Evolutionary conservation across 2,329 filamentous ascomycete species (phyloP).

Genomic region (Fusarium praegraminearum): DNA sequence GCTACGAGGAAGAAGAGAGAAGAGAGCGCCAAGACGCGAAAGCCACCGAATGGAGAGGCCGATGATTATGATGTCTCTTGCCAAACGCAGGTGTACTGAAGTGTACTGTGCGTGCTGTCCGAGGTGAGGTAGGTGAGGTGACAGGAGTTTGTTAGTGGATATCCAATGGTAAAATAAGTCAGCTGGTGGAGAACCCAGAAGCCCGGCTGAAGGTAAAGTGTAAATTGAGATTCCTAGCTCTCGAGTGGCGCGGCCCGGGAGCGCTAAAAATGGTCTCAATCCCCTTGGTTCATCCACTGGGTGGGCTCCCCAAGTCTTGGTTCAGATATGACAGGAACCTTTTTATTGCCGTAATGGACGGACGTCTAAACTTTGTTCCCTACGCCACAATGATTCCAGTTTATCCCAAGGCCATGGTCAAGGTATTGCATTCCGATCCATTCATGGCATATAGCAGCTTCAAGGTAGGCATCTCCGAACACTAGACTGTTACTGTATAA

Average conservation of each 20-base stretch:
- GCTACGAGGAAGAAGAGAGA: background rate
- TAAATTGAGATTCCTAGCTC: slow-evolving; percentile 36
- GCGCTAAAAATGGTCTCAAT: slow-evolving; percentile 38
- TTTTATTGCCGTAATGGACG: slow-evolving; percentile 26
- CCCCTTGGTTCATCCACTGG: slow-evolving; percentile 2
- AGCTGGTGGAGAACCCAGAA: slow-evolving; percentile 42
- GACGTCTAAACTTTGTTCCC: slow-evolving; percentile 13
- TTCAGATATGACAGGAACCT: background rate
- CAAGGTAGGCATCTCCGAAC: slow-evolving; percentile 8
- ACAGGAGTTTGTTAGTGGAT: background rate
- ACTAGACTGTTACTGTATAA: slow-evolving; percentile 2
- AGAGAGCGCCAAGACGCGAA: slow-evolving; percentile 24
- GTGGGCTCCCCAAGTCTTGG: slow-evolving; percentile 8
- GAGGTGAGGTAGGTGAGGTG: background rate
- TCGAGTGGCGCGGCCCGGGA: slow-evolving; percentile 39
- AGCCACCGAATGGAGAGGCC: slow-evolving; percentile 39
- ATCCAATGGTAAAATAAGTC: slow-evolving; percentile 6
- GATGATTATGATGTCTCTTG: slow-evolving; percentile 21
- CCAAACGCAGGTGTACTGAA: slow-evolving; percentile 4
- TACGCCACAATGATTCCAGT: slow-evolving; percentile 8
- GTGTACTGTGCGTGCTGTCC: background rate
- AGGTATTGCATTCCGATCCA: slow-evolving; percentile 7
- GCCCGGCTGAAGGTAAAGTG: slow-evolving; percentile 43
- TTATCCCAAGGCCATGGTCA: slow-evolving; percentile 30
- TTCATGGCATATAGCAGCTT: slow-evolving; percentile 1